These are phyloP conservation scores for Camptophora hylomeconis DNA, from an alignment of 2,329 filamentous ascomycete genomes.

Conservation along the genomic window DNA sequence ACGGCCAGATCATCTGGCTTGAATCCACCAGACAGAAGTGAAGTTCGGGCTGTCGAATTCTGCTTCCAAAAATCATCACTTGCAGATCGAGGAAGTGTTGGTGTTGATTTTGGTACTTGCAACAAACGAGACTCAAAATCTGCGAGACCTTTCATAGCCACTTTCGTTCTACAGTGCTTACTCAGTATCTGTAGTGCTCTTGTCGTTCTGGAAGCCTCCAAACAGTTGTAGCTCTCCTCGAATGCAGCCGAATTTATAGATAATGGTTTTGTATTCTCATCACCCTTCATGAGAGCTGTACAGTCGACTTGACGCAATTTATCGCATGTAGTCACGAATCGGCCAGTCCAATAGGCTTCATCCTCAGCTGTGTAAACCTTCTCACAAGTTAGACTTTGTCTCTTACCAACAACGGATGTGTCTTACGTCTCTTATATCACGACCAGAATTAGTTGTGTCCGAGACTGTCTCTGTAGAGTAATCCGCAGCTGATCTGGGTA, in stretches of 20 bases:
- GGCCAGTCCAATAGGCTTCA: slow-evolving; percentile 12
- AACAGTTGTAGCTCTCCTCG: no score
- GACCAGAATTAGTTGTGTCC: no score
- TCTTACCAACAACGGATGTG: no score
- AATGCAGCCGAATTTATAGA: slow-evolving; percentile 1
- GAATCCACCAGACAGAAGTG: slow-evolving; percentile 1
- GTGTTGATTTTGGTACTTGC: no score
- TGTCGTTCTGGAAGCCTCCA: slow-evolving; percentile 6
- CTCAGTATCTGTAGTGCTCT: slow-evolving; percentile 9
- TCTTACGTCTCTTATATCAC: no score
- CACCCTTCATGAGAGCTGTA: no score
- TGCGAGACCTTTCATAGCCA: slow-evolving; percentile 11
- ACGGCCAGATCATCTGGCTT: no score
- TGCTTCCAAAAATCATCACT: no score
- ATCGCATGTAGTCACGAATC: slow-evolving; percentile 12
- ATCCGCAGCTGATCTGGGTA: no score
- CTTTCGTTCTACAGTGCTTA: slow-evolving; percentile 8
- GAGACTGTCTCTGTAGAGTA: no score
- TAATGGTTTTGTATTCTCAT: background rate
- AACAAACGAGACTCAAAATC: slow-evolving; percentile 10
- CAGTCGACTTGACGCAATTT: slow-evolving; percentile 8
- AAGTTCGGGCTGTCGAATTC: no score
- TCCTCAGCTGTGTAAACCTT: slow-evolving; percentile 10
- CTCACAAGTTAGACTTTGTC: slow-evolving; percentile 5
- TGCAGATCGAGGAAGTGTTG: slow-evolving; percentile 4